phyloP scores from a whole-genome alignment of 176 grass and related monocot genomes.

The Paspalum vaginatum region DNA sequence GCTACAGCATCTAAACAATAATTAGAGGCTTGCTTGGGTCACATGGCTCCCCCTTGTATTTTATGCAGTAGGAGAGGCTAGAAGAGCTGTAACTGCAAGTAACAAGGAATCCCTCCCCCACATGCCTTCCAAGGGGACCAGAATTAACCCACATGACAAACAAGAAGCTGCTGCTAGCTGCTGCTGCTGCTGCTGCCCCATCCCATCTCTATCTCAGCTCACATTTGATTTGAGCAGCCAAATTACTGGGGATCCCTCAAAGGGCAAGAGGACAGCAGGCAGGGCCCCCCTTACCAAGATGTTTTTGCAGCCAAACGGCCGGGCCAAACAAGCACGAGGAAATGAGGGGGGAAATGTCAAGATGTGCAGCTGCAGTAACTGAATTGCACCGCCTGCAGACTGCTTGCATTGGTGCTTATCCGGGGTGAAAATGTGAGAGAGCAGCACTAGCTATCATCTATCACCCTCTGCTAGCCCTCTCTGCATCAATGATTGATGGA shows the following conservation, averaged over 20 bases:
- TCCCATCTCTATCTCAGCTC: slow-evolving; percentile 26
- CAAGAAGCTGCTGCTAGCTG: slow-evolving; percentile 37
- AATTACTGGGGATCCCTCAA: slow-evolving; percentile 53
- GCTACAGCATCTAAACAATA: slow-evolving; percentile 39
- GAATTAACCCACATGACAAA: slow-evolving; percentile 69
- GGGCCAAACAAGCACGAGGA: slow-evolving; percentile 35
- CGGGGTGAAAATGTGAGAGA: slow-evolving; percentile 31
- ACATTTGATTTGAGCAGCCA: slow-evolving; percentile 32
- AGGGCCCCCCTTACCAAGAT: slow-evolving; percentile 1
- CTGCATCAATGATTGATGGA: slow-evolving; percentile 68
- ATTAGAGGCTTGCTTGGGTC: slow-evolving; percentile 47
- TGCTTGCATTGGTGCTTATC: too few species aligned
- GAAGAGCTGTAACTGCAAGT: slow-evolving; percentile 47
- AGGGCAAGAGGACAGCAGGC: slow-evolving; percentile 13
- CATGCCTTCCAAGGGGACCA: slow-evolving; percentile 50
- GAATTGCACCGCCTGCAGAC: slow-evolving; percentile 37
- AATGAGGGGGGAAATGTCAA: slow-evolving; percentile 17
- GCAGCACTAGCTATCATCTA: background rate
- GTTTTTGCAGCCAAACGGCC: slow-evolving; percentile 25
- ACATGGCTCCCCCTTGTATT: slow-evolving; percentile 51
- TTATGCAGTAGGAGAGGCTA: slow-evolving; percentile 32
- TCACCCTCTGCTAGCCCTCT: slow-evolving; percentile 29
- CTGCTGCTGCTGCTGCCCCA: slow-evolving; percentile 9
- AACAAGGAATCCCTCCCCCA: slow-evolving; percentile 47
- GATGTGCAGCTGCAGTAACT: slow-evolving; percentile 37